phyloP scores from a whole-genome alignment of 2,329 filamentous ascomycete species.

The Cordyceps cateniannulata region DNA sequence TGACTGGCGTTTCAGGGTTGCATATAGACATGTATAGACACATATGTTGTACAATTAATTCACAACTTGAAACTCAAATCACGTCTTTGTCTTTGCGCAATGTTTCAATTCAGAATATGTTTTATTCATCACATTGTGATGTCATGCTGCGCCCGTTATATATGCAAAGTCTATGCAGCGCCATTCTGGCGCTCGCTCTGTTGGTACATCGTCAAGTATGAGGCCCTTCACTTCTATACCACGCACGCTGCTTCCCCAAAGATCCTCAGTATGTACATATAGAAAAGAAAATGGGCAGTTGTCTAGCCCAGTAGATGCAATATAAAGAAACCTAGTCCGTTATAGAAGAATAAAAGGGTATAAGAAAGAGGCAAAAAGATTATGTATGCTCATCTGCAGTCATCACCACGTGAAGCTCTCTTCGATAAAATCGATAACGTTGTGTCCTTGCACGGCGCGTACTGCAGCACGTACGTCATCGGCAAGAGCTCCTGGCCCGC shows the following conservation, averaged over 20 bases:
- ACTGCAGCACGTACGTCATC: conserved; percentile 70
- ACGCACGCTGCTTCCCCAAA: neutral
- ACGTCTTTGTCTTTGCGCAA: neutral
- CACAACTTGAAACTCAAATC: neutral
- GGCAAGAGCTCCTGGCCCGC: conserved; percentile 66
- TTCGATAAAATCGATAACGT: conserved; percentile 67
- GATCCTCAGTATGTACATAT: conserved; percentile 10
- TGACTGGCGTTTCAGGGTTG: neutral
- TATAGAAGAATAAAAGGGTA: conserved; percentile 10
- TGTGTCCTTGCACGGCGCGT: conserved; percentile 54
- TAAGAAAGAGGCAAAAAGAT: neutral
- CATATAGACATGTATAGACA: neutral
- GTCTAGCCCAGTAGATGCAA: conserved; percentile 9
- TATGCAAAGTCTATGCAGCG: conserved; percentile 13
- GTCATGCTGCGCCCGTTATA: conserved; percentile 4
- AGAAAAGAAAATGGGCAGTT: neutral
- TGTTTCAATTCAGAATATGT: neutral
- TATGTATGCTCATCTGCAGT: neutral
- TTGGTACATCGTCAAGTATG: neutral
- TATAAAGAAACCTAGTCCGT: neutral
- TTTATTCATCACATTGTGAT: conserved; percentile 1
- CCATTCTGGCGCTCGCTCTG: neutral
- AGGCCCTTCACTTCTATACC: neutral
- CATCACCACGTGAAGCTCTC: conserved; percentile 65
- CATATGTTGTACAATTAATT: neutral